These are phyloP conservation scores for Periconia sp. DNA, from an alignment of 2,329 filamentous ascomycete species.

Conservation along the genomic window DNA sequence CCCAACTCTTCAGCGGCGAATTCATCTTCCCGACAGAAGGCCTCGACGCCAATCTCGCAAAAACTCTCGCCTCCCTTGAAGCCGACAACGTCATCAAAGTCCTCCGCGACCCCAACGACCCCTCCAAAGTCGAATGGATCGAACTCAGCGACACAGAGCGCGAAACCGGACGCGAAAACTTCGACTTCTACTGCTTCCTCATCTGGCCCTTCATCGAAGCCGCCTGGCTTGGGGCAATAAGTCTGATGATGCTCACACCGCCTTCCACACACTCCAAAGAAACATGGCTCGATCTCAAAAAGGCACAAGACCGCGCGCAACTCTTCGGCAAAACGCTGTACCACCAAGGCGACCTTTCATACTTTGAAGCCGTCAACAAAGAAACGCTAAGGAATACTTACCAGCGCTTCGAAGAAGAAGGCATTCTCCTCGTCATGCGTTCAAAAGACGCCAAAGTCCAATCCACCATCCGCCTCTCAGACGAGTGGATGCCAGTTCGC, in stretches of 20 bases:
- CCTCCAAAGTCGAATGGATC: conserved; percentile 64
- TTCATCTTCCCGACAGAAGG: conserved; percentile 96
- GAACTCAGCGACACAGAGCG: conserved; percentile 80
- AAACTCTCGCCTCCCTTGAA: conserved; percentile 78
- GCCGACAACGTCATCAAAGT: conserved; percentile 77
- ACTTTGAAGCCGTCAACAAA: conserved; percentile 98
- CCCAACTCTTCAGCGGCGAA: conserved; percentile 88
- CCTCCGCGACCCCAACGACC: conserved; percentile 55
- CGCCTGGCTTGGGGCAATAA: conserved; percentile 88
- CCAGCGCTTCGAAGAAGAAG: conserved; percentile 85
- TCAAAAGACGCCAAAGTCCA: conserved; percentile 66
- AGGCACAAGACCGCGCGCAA: conserved; percentile 82
- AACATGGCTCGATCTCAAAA: conserved; percentile 78
- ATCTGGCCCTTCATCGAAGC: conserved; percentile 99
- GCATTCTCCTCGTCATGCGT: conserved; percentile 78
- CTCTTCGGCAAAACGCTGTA: conserved; percentile 92
- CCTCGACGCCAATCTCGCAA: conserved; percentile 77
- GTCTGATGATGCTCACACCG: conserved; percentile 83
- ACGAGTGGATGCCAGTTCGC: conserved; percentile 75
- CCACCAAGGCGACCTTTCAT: conserved; percentile 94
- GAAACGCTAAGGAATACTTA: conserved; percentile 96
- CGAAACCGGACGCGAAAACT: conserved; percentile 84
- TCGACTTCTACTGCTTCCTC: conserved; percentile 97
- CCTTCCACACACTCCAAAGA: conserved; percentile 66
- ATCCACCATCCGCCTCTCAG: conserved; percentile 70